Percentiles rank a stretch among this genome's conserved stretches.
Conservation (phyloP, 2,329 filamentous ascomycete species). For the Fusarium hostae region DNA sequence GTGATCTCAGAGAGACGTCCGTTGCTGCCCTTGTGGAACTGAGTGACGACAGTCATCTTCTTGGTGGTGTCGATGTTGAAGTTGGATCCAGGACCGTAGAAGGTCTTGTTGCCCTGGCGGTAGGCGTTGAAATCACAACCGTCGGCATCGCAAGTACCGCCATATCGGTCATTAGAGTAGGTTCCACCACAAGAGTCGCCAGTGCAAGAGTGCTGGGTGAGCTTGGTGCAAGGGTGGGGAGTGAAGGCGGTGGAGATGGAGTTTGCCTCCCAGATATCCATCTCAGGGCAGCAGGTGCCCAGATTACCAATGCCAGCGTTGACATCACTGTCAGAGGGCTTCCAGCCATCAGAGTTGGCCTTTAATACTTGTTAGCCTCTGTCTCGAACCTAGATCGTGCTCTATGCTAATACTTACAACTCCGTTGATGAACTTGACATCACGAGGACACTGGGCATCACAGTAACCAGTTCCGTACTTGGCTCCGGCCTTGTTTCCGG, state of each 20-base stretch:
- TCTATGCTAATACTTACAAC: slow-evolving; percentile 46
- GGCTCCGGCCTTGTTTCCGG: slow-evolving; percentile 63
- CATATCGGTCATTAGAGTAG: slow-evolving; percentile 65
- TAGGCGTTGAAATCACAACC: slow-evolving; percentile 78
- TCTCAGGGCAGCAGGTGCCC: slow-evolving; percentile 71
- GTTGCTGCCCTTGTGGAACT: slow-evolving; percentile 63
- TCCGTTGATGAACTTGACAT: slow-evolving; percentile 69
- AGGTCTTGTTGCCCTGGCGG: slow-evolving; percentile 71
- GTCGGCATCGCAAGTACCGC: slow-evolving; percentile 73
- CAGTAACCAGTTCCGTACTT: slow-evolving; percentile 70
- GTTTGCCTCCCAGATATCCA: slow-evolving; percentile 75
- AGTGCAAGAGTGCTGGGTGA: slow-evolving; percentile 62
- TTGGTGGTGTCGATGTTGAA: slow-evolving; percentile 68
- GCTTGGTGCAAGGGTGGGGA: slow-evolving; percentile 69
- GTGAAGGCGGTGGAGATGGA: slow-evolving; percentile 71
- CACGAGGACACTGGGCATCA: slow-evolving; percentile 64
- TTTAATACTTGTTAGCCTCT: slow-evolving; percentile 48
- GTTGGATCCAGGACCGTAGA: slow-evolving; percentile 67
- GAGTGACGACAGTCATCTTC: slow-evolving; percentile 73
- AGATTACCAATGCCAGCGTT: slow-evolving; percentile 64
- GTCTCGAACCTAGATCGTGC: neutral
- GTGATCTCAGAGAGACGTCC: slow-evolving; percentile 70
- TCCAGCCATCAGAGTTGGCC: slow-evolving; percentile 65
- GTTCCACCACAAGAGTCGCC: slow-evolving; percentile 64
- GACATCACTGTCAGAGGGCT: slow-evolving; percentile 61